These are phyloP conservation scores for Ogataea degrootiae DNA, from an alignment of 805 yeast species.

Conservation along the genomic window DNA sequence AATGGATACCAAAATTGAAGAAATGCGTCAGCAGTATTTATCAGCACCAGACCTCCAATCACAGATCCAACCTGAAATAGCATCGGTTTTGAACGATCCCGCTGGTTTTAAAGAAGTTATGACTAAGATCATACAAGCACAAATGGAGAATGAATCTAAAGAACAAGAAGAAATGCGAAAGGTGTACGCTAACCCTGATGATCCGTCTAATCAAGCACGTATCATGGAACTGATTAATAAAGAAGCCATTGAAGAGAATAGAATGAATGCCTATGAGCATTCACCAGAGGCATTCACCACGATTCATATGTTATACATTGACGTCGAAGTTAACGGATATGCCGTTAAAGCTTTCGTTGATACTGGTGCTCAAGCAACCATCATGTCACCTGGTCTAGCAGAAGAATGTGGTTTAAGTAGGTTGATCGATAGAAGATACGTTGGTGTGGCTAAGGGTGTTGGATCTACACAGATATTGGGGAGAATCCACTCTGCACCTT, in stretches of 20 bases:
- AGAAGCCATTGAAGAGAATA: slow-evolving; percentile 73
- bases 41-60: slow-evolving; percentile 32
- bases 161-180: slow-evolving; percentile 39
- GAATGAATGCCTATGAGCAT: slow-evolving; percentile 74
- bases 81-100: slow-evolving; percentile 15
- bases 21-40: slow-evolving; percentile 43
- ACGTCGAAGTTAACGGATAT: slow-evolving; percentile 71
- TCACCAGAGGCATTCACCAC: slow-evolving; percentile 84
- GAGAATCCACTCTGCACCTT: slow-evolving; percentile 81
- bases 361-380: slow-evolving; percentile 91
- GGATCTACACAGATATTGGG: slow-evolving; percentile 80
- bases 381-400: slow-evolving; percentile 75
- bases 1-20: slow-evolving; percentile 37
- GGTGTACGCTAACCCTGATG: slow-evolving; percentile 61
- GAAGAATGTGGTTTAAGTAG: slow-evolving; percentile 64
- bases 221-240: slow-evolving; percentile 65
- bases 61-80: slow-evolving; percentile 24
- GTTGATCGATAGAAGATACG: slow-evolving; percentile 72
- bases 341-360: slow-evolving; percentile 92
- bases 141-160: slow-evolving; percentile 7
- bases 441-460: slow-evolving; percentile 86
- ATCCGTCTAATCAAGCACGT: slow-evolving; percentile 60
- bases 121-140: slow-evolving; percentile 29
- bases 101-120: slow-evolving; percentile 29
- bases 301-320: slow-evolving; percentile 83